Conservation (phyloP, 2,329 filamentous ascomycete species). For the Fusarium pilosicola region DNA sequence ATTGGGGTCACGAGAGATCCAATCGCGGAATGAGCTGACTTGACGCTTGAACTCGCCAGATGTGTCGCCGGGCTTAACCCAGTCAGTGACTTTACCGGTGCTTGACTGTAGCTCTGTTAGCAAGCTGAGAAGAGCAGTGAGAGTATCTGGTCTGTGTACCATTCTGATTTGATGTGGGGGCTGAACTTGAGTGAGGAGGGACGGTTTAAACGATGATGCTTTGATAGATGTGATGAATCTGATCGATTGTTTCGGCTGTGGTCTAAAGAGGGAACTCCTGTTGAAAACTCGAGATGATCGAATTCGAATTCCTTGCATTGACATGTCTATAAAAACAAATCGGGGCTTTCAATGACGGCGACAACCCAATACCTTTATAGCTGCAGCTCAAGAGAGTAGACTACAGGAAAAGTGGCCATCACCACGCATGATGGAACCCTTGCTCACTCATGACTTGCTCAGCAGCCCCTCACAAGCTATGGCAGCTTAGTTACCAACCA, state of each 20-base stretch:
- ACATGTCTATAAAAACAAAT: conserved; percentile 31
- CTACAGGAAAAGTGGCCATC: conserved; percentile 20
- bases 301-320: conserved; percentile 30
- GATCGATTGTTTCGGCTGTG: conserved; percentile 8
- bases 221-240: conserved; percentile 23
- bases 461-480: conserved; percentile 35
- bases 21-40: conserved; percentile 82
- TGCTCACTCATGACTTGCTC: conserved; percentile 41
- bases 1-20: conserved; percentile 76
- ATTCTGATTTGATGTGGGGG: conserved; percentile 38
- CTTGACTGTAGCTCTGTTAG: conserved; percentile 36
- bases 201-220: not conserved
- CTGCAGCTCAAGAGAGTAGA: not conserved
- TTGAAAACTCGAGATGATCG: conserved; percentile 31
- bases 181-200: not conserved
- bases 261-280: conserved; percentile 1
- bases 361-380: conserved; percentile 38
- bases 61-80: conserved; percentile 81
- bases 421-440: conserved; percentile 8
- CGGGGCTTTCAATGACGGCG: conserved; percentile 27
- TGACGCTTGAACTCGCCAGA: conserved; percentile 94
- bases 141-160: conserved; percentile 19
- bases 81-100: conserved; percentile 73
- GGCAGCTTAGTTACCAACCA: conserved; percentile 11
- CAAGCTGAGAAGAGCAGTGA: not conserved